phyloP scores from a whole-genome alignment of 495 filamentous ascomycete species.

The Talaromyces stipitatus region DNA sequence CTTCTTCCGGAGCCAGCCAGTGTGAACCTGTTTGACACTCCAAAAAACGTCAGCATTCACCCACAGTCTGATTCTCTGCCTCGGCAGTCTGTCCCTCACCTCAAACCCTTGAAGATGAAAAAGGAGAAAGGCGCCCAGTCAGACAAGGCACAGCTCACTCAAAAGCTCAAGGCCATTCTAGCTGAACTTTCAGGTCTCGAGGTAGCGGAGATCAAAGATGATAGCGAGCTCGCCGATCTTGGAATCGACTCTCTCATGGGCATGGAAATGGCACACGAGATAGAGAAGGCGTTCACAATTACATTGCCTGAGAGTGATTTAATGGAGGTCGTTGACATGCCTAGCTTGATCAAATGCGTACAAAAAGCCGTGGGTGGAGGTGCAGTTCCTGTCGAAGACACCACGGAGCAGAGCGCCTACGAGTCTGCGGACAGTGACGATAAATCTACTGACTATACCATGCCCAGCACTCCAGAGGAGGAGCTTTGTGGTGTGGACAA shows the following conservation, averaged over 20 bases:
- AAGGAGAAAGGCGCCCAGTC: conserved; percentile 2
- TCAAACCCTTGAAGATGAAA: background rate
- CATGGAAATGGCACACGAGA: conserved; percentile 41
- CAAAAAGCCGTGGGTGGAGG: background rate
- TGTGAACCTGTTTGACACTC: too few species aligned
- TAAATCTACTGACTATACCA: too few species aligned
- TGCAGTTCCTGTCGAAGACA: conserved; percentile 1
- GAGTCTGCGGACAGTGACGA: too few species aligned
- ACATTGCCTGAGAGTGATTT: conserved; percentile 20
- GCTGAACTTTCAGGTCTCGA: conserved; percentile 28
- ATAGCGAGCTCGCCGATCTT: conserved; percentile 29
- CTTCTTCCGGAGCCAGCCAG: too few species aligned
- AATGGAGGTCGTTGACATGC: conserved; percentile 6
- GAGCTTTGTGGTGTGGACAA: too few species aligned
- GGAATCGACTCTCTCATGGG: conserved; percentile 46
- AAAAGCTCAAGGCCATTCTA: conserved; percentile 17
- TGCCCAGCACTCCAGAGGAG: too few species aligned
- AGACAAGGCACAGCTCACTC: background rate
- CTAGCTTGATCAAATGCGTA: background rate
- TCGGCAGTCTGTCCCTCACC: background rate
- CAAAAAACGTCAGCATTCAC: too few species aligned
- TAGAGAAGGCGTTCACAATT: conserved; percentile 29
- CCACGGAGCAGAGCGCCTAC: too few species aligned
- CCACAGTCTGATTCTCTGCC: background rate
- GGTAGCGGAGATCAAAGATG: conserved; percentile 20